Evolutionary conservation across 495 filamentous ascomycete species (phyloP).

Genomic region (Oidiodendron maius): DNA sequence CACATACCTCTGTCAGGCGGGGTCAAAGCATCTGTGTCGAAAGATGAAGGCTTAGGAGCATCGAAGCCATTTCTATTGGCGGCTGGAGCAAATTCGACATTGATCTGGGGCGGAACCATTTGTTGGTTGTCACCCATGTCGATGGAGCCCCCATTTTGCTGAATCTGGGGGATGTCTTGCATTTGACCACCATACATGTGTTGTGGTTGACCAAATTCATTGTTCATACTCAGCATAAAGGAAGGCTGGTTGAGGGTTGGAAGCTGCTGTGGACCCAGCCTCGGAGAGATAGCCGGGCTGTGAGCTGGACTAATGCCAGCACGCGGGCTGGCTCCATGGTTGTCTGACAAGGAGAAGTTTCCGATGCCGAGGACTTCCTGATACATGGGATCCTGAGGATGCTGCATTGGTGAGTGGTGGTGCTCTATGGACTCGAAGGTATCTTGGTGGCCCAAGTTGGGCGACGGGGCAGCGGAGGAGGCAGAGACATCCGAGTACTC

Average conservation of each 20-base stretch:
- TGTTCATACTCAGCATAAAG: constrained; percentile 43
- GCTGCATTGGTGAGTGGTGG: constrained; percentile 73
- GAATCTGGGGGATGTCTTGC: constrained; percentile 52
- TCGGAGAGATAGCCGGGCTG: constrained; percentile 82
- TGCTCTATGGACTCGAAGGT: constrained; percentile 69
- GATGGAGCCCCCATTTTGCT: constrained; percentile 35
- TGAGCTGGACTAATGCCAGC: constrained; percentile 69
- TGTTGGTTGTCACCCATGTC: constrained; percentile 67
- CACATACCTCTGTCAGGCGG: constrained; percentile 78
- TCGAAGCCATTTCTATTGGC: constrained; percentile 66
- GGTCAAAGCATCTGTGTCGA: constrained; percentile 73
- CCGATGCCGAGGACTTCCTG: constrained; percentile 72
- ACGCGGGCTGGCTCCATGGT: constrained; percentile 40
- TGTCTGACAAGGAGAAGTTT: constrained; percentile 78
- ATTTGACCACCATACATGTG: constrained; percentile 48
- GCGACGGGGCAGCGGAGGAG: constrained; percentile 75
- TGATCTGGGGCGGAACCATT: constrained; percentile 83
- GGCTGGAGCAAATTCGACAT: constrained; percentile 82
- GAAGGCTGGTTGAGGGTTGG: constrained; percentile 37
- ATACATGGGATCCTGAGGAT: constrained; percentile 69
- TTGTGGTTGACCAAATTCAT: constrained; percentile 30
- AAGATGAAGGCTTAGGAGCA: constrained; percentile 50
- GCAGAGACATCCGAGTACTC: constrained; percentile 85
- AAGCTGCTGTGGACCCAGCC: constrained; percentile 67
- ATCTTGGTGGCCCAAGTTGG: constrained; percentile 72